Base-by-base conservation (phyloP, 2,329 filamentous ascomycete species). In the Gnomoniopsis smithogilvyi region DNA sequence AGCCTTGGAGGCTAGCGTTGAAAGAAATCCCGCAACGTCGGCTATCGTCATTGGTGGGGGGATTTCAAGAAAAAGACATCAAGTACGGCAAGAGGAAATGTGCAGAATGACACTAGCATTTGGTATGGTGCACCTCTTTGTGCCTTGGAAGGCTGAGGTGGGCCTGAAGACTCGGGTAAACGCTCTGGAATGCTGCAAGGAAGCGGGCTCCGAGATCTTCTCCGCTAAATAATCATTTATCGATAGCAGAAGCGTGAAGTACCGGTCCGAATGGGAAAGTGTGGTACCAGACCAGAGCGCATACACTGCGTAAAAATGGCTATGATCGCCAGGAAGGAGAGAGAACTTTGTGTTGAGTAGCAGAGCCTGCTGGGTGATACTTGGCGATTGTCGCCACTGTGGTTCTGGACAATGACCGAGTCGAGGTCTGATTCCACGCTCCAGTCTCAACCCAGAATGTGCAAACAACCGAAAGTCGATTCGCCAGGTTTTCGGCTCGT, bases 301-400 rank as follows among this genome's bases (percentile, higher is more conserved):
- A 48, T 51, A 3, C 53, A 24, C 53, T 43, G 48, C 34, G 33
- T 50, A 52, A 33, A 51, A 46, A 47, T 54, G 54, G 33, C 26
- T 19, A 41, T 54, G 59, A 61, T 61, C 59, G 46, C 59, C 55
- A 61, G 59, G 43, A n/a, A 41, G 41, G 21, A 26, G 19, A 22
- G 34, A 41, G 15, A 41, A 17, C 6, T 14, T 41, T 30, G 26
- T 4, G 26, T 30, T 30, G 26, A 30, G 8, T 4, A 30, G 26
- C 26, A 30, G 26, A 4, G 26, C 8, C 26, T 4, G 4, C 8
- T 30, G 4, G 26, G 26, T 30, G 4, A 30, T 30, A 4, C 26
- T 30, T 30, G 26, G 26, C 26, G 26, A 4, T 4, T 30, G 26
- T 30, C 26, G 26, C 26, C 26, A 30, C 26, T 30, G 26, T 8